phyloP scores from a whole-genome alignment of 306 rosid genomes.

The Lathyrus oleraceus region DNA sequence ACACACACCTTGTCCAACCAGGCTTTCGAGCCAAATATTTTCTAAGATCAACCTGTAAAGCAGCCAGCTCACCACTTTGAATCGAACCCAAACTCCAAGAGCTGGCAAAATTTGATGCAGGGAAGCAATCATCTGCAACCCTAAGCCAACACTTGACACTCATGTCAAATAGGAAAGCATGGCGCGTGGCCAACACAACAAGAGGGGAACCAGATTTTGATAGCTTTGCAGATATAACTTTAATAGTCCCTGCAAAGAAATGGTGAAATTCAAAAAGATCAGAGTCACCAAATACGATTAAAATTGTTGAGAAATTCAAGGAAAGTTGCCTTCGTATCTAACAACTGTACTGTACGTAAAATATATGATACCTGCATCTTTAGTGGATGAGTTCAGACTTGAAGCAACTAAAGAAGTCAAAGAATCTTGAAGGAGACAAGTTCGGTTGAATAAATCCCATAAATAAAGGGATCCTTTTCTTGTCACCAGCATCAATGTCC shows the following conservation, averaged over 20 bases:
- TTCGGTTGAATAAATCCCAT: constrained; percentile 80
- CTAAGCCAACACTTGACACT: constrained; percentile 94
- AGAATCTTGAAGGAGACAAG: constrained; percentile 80
- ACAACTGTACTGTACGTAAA: neutral
- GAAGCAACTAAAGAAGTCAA: constrained; percentile 70
- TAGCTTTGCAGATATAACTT: constrained; percentile 80
- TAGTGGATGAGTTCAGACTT: constrained; percentile 55
- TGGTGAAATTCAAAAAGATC: constrained; percentile 20
- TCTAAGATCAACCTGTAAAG: constrained; percentile 93
- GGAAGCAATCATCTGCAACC: constrained; percentile 97
- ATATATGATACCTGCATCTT: constrained; percentile 64
- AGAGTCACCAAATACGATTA: neutral
- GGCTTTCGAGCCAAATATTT: constrained; percentile 96
- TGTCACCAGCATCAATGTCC: constrained; percentile 89
- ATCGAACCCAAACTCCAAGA: constrained; percentile 91
- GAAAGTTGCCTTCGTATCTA: neutral
- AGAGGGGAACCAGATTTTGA: constrained; percentile 78
- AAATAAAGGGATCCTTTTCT: constrained; percentile 78
- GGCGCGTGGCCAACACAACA: constrained; percentile 86
- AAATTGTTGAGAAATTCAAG: neutral
- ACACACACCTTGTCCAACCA: constrained; percentile 94
- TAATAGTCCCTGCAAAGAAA: constrained; percentile 58
- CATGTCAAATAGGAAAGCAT: constrained; percentile 91
- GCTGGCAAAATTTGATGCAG: constrained; percentile 95
- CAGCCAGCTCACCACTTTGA: constrained; percentile 93